Evolutionary conservation across 345 rosid species (phyloP), one percentile per base, ranked within the genome.

Genomic region (Clausena lansium): DNA sequence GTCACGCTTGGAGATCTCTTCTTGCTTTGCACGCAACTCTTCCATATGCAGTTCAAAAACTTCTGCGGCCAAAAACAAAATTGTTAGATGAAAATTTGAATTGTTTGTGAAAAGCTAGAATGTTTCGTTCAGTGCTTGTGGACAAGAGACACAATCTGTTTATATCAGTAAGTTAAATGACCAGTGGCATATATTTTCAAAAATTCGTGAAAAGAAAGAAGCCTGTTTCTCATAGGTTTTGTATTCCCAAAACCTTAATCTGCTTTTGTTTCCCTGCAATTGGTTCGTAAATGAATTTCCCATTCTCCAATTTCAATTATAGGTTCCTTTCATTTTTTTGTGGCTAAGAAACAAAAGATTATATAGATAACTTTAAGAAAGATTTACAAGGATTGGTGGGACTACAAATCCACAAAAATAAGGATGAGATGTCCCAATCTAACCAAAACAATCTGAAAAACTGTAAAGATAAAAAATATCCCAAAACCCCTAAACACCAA

Each of bases 31-130:
- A 24, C 90, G 88, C 79, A 94, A 83, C 87, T 96, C 99, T 81
- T 94, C 98, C 95, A 89, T 86, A 85, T 96, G 97, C 76, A 96
- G 83, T 79, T 94, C 87, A 77, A 96, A 96, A 65, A 96, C 97
- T 92, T 94, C 98, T 94, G 95, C 88, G 81, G 58, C 75, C 70
- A 66, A 75, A 36, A 38, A 14, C 7, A 15, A 5, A 36, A 30
- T 15, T 28, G 33, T 55, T 22, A 35, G 47, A 54, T 25, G 66
- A 38, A 70, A 10, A 45, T 59, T 39, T 69, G 1, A 30, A 25
- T 35, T 4, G 36, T 19, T 45, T 14, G 35, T 20, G 41, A 76
- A 0, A 63, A 30, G 66, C 36, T 20, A 59, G 4, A 32, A 47
- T 9, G 70, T 61, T 28, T 25, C 20, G 8, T 67, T 25, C 20